Conservation (phyloP, 352 stramenopile species). For the Phytopythium chamaehyphon region DNA sequence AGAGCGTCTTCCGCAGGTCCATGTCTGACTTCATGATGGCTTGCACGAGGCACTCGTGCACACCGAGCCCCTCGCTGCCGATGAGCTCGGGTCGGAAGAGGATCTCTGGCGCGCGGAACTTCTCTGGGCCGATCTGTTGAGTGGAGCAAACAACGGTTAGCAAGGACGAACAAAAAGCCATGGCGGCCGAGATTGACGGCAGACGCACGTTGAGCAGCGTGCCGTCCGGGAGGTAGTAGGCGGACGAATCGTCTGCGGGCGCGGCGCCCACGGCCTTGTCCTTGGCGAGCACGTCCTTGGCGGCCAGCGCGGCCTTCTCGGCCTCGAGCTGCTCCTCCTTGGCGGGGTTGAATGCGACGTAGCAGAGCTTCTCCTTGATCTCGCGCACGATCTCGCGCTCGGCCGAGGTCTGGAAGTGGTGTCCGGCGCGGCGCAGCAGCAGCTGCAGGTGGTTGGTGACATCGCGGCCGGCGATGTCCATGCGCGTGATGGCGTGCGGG, state of each 20-base stretch:
- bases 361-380: conserved; percentile 88
- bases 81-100: conserved; percentile 84
- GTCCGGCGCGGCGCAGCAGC: conserved; percentile 66
- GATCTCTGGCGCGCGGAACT: conserved; percentile 76
- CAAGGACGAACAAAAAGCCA: too few species aligned
- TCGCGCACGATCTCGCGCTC: conserved; percentile 86
- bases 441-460: conserved; percentile 79
- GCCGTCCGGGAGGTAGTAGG: conserved; percentile 79
- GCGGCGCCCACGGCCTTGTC: conserved; percentile 24
- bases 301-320: conserved; percentile 47
- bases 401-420: conserved; percentile 87
- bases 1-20: conserved; percentile 93
- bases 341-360: conserved; percentile 79
- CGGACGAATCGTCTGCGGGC: conserved; percentile 47
- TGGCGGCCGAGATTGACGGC: not conserved
- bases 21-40: conserved; percentile 97
- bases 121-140: conserved; percentile 69
- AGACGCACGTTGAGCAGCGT: conserved; percentile 73
- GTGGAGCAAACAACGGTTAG: not conserved
- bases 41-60: conserved; percentile 88
- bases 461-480: conserved; percentile 83
- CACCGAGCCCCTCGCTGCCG: conserved; percentile 68
- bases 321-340: conserved; percentile 82
- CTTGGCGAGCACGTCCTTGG: conserved; percentile 57
- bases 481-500: conserved; percentile 72